Evolutionary conservation across 192 early-diverging fungal genomes (phyloP).

Genomic region (Radiomyces spectabilis): DNA sequence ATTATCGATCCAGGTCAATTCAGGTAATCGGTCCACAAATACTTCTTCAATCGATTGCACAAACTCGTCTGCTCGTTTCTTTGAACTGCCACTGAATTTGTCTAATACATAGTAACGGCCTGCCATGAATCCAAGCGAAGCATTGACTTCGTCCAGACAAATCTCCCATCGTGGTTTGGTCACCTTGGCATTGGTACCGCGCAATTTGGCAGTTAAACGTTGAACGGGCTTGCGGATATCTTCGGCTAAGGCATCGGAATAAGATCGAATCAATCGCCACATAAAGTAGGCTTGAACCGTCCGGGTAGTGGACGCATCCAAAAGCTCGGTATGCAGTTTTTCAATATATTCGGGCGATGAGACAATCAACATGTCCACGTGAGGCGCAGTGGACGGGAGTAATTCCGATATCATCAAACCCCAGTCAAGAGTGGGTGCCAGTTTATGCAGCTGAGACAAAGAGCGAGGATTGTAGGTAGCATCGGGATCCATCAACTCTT

Average conservation of each 20-base stretch:
- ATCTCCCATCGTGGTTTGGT: conserved; percentile 41
- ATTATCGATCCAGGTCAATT: conserved; percentile 38
- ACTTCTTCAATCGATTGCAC: conserved; percentile 29
- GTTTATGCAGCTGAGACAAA: conserved; percentile 20
- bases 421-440: conserved; percentile 31
- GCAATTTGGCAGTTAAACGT: conserved; percentile 24
- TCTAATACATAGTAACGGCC: conserved; percentile 40
- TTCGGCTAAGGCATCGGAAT: conserved; percentile 29
- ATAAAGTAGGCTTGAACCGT: conserved; percentile 43
- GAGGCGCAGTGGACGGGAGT: conserved; percentile 8
- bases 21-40: conserved; percentile 30
- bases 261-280: conserved; percentile 35
- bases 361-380: conserved; percentile 20
- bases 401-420: conserved; percentile 22
- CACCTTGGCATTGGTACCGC: conserved; percentile 36
- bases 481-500: conserved; percentile 41
- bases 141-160: conserved; percentile 28
- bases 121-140: conserved; percentile 26
- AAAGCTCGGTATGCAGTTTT: conserved; percentile 18
- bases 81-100: conserved; percentile 37
- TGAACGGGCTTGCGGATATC: conserved; percentile 31
- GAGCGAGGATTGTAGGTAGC: conserved; percentile 41
- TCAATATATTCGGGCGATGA: conserved; percentile 22
- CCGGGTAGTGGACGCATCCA: conserved; percentile 25
- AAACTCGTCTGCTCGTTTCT: conserved; percentile 39